Percentiles rank a stretch among this genome's conserved stretches.
Evolutionary conservation across 2,329 filamentous ascomycete genomes (phyloP).

Genomic region (Metarhizium guizhouense): DNA sequence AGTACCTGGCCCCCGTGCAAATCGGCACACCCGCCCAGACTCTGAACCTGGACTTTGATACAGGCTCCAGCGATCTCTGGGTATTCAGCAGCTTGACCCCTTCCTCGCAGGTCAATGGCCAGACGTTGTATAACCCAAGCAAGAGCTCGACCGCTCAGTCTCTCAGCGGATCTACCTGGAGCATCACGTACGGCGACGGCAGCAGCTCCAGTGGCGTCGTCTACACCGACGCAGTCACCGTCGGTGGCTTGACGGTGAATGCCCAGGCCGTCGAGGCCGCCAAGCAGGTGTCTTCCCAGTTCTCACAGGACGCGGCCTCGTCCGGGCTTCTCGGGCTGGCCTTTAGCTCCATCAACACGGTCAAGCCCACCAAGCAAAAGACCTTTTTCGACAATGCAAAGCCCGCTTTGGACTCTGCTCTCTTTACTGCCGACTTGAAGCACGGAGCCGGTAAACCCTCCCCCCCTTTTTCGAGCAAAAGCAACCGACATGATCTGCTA

Average conservation of each 20-base stretch:
- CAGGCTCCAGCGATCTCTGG: conserved; percentile 8
- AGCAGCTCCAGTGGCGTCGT: conserved; percentile 34
- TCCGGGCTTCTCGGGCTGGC: conserved; percentile 35
- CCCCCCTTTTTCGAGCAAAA: too few relatives aligned
- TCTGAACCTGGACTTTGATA: conserved; percentile 13
- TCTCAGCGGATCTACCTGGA: conserved; percentile 29
- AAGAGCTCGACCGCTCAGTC: conserved; percentile 28
- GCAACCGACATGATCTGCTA: too few relatives aligned
- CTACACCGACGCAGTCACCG: conserved; percentile 31
- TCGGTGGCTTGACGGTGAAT: conserved; percentile 31
- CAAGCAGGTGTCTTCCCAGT: conserved; percentile 28
- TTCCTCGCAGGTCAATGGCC: too few relatives aligned
- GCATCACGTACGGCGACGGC: conserved; percentile 34
- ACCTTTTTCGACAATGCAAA: conserved; percentile 28
- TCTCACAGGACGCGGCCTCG: conserved; percentile 28
- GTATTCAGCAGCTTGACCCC: too few relatives aligned
- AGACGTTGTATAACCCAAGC: conserved; percentile 2
- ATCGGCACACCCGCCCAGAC: conserved; percentile 14
- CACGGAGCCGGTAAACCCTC: conserved; percentile 24
- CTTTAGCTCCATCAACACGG: conserved; percentile 33
- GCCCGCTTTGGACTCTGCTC: conserved; percentile 12
- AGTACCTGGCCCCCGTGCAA: conserved; percentile 11
- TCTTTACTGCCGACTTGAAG: conserved; percentile 64
- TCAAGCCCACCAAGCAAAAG: conserved; percentile 28
- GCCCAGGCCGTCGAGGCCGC: conserved; percentile 35